Evolutionary conservation across 805 yeast species (phyloP), one percentile per base, ranked within the genome.

Genomic region (Saturnispora dispora): DNA sequence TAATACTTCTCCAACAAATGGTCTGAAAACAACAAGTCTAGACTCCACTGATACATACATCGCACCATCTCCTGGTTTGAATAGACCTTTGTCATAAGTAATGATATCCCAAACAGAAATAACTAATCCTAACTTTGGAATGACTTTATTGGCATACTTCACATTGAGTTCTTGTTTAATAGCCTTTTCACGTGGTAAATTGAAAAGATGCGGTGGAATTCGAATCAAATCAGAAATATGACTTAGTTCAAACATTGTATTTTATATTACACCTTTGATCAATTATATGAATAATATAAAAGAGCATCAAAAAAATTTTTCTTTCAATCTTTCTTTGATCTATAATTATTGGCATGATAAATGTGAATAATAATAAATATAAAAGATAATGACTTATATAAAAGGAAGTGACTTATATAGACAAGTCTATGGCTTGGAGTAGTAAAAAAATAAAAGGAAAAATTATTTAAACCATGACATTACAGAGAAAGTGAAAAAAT

Each of bases 31-130:
- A 9, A 90, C 72, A 45, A 85, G 73, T 48, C 97, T 70, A 62
- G 89, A 87, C 51, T 72, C 76, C 18, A 84, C 86, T 56, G 83
- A 85, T 40, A 88, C 81, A 60, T 75, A 90, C 4, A 88, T 76
- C 1, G 90, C 88, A 8, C 99, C 98, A 67, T 93, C 98, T 8
- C 99, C 98, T 1, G 96, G 96, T 60, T 82, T 85, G 53, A 93
- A 72, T 56, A 87, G 74, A 4, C 98, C 99, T 59, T 93, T 98
- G 46, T 86, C 87, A 25, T 85, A 81, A n/a, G 76, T 76, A 44
- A 82, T 68, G 4, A 93, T 64, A 63, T 93, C 99, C 82, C 91
- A 91, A 17, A 91, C 75, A 2, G 93, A 75, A 17, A 93, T 70
- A 43, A 88, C 90, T 3, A 93, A 74, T 1, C 99, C 99, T 18